phyloP scores from a whole-genome alignment of 1,139 yeast species.

The Suzukiozyma palmioleophila region DNA sequence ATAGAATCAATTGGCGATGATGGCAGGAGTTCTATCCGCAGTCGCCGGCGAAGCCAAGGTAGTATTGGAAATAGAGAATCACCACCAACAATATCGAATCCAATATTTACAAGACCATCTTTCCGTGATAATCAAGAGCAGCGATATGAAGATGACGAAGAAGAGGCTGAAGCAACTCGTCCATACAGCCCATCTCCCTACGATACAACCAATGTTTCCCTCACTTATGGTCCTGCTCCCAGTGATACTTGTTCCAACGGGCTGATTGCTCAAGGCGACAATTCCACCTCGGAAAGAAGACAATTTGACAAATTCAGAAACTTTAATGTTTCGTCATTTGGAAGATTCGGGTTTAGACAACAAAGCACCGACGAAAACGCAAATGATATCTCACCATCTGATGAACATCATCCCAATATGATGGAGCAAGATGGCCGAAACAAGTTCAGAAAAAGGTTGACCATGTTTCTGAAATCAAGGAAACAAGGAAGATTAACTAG shows the following conservation, averaged over 20 bases:
- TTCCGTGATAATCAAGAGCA: slow-evolving; percentile 21
- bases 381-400: too few species aligned
- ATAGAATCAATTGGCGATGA: neutral
- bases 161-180: slow-evolving; percentile 15
- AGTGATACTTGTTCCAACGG: slow-evolving; percentile 2
- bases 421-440: slow-evolving; percentile 14
- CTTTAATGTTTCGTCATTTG: neutral
- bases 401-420: neutral
- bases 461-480: slow-evolving; percentile 20
- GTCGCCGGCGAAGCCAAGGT: neutral
- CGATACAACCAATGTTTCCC: slow-evolving; percentile 3
- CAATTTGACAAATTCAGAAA: slow-evolving; percentile 1
- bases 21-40: too few species aligned
- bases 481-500: slow-evolving; percentile 22
- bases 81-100: slow-evolving; percentile 22
- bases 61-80: slow-evolving; percentile 13
- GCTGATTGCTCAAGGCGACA: slow-evolving; percentile 6
- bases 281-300: slow-evolving; percentile 2
- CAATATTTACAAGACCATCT: slow-evolving; percentile 23
- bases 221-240: slow-evolving; percentile 6
- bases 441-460: slow-evolving; percentile 18
- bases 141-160: slow-evolving; percentile 24
- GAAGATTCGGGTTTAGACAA: slow-evolving; percentile 3
- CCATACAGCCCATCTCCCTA: slow-evolving; percentile 8
- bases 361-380: neutral